Conservation (phyloP, 345 rosid species). For the Salix purpurea region DNA sequence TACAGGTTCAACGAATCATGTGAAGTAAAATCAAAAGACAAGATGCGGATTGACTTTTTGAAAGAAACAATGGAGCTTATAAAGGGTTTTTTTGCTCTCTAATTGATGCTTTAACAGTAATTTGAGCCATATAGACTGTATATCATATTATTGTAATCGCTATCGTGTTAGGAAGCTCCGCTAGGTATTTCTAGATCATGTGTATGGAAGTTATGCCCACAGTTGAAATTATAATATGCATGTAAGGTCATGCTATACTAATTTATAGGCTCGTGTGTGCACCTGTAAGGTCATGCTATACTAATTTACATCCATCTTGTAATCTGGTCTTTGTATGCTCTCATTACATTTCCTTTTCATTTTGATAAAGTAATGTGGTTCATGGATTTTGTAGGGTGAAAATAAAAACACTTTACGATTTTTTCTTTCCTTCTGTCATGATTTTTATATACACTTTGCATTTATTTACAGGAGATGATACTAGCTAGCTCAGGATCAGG, state of each 20-base stretch:
- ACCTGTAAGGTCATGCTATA: neutral
- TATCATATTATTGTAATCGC: too few species aligned
- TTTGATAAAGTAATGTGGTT: neutral
- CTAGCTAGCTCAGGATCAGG: conserved; percentile 64
- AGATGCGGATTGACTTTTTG: too few species aligned
- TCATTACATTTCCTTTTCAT: neutral
- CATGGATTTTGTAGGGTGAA: neutral
- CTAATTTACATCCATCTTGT: neutral
- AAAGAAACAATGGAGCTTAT: too few species aligned
- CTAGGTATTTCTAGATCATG: neutral
- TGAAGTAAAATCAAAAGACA: neutral
- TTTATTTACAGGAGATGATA: conserved; percentile 73
- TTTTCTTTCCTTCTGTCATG: neutral
- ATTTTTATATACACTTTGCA: conserved; percentile 6
- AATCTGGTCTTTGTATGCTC: neutral
- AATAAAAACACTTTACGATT: neutral
- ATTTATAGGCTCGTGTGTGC: too few species aligned
- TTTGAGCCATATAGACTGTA: too few species aligned
- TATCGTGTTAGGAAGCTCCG: neutral
- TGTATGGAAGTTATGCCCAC: too few species aligned
- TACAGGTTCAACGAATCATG: neutral
- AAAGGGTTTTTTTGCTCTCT: too few species aligned
- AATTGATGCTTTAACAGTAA: too few species aligned
- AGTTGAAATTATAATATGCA: too few species aligned
- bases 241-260: too few species aligned